These are phyloP conservation scores for Xenosphaeropsis pyriputrescens DNA, from an alignment of 2,329 filamentous ascomycete species.

Conservation along the genomic window DNA sequence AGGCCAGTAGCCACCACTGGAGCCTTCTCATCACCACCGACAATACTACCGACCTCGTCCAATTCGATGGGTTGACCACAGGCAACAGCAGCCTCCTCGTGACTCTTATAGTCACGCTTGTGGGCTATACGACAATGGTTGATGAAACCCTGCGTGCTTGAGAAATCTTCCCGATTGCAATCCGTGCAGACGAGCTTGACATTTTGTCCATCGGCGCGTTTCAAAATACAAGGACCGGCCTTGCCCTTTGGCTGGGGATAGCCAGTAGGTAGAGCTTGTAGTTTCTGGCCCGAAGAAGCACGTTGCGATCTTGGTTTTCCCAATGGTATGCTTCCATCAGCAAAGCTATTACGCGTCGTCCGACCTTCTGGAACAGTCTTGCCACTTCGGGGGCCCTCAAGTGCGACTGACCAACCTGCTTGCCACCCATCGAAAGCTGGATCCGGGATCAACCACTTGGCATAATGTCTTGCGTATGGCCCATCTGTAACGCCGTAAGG, in stretches of 20 bases:
- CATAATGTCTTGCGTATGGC: constrained; percentile 87
- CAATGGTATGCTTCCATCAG: constrained; percentile 29
- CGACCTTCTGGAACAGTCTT: constrained; percentile 51
- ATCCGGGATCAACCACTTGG: constrained; percentile 88
- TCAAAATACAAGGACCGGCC: constrained; percentile 69
- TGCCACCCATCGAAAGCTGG: constrained; percentile 64
- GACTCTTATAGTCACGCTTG: constrained; percentile 84
- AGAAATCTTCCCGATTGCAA: constrained; percentile 83
- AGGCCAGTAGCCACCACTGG: constrained; percentile 23
- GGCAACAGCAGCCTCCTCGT: constrained; percentile 81
- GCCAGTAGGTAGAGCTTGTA: constrained; percentile 55
- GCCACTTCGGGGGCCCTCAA: constrained; percentile 13
- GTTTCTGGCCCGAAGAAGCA: constrained; percentile 43
- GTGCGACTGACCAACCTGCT: constrained; percentile 20
- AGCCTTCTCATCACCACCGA: constrained; percentile 25
- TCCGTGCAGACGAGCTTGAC: constrained; percentile 86
- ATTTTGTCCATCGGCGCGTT: constrained; percentile 69
- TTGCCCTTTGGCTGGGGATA: constrained; percentile 67
- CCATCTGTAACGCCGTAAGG: constrained; percentile 87
- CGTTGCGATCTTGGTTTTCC: constrained; percentile 41
- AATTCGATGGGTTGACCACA: constrained; percentile 73
- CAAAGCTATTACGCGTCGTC: constrained; percentile 62
- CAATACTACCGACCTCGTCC: constrained; percentile 36
- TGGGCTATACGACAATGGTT: constrained; percentile 98
- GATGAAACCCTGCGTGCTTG: constrained; percentile 96